Percentiles rank a stretch among this genome's conserved stretches.
Evolutionary conservation across 2,329 filamentous ascomycete species (phyloP).

Genomic region (Sporothrix pseudoabietina): DNA sequence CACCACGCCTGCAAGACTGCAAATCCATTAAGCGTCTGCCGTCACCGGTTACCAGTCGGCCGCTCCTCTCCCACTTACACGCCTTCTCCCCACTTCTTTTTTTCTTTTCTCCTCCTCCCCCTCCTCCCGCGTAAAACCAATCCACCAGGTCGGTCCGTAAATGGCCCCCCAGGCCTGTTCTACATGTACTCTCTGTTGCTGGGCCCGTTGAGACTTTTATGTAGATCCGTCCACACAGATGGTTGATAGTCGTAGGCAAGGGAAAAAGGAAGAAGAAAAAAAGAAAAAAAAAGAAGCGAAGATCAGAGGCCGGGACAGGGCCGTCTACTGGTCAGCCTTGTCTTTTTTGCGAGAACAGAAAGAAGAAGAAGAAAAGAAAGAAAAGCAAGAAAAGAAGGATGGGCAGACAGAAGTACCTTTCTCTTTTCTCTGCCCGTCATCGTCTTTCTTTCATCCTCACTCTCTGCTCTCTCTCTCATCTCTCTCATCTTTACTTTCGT

Average conservation of each 20-base stretch:
- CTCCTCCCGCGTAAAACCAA: background rate
- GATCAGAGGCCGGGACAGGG: constrained; percentile 5
- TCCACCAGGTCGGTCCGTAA: background rate
- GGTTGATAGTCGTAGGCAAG: background rate
- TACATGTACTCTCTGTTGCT: background rate
- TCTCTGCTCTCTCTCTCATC: background rate
- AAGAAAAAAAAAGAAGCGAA: background rate
- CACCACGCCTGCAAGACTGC: background rate
- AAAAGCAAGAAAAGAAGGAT: background rate
- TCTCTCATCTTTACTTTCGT: background rate
- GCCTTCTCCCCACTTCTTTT: background rate
- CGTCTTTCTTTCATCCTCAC: background rate
- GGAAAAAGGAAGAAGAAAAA: background rate
- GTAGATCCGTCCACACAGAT: constrained; percentile 5
- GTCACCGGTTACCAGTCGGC: background rate
- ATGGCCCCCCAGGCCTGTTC: background rate
- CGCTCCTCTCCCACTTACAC: background rate
- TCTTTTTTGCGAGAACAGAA: background rate
- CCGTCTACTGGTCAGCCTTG: constrained; percentile 14
- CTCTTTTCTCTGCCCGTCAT: background rate
- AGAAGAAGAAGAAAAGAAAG: background rate
- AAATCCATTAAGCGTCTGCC: background rate
- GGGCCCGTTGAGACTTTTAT: background rate
- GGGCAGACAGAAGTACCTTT: background rate
- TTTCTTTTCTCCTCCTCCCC: background rate